phyloP scores from a whole-genome alignment of 768 basidiomycete genomes.

The Mycena chlorophos region DNA sequence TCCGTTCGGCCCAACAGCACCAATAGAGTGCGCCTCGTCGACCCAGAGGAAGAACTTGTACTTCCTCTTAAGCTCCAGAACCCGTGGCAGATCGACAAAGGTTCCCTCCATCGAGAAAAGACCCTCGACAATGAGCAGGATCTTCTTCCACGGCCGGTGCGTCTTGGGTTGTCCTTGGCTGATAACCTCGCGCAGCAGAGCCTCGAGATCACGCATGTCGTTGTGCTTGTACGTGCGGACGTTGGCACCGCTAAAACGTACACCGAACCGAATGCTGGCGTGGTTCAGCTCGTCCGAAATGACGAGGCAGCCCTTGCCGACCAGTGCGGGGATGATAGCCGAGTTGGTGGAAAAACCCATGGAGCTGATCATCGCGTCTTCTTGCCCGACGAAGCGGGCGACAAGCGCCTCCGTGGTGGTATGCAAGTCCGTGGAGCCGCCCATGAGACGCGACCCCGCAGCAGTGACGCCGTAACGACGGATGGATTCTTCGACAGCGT shows the following conservation, averaged over 20 bases:
- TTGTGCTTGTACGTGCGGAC: conserved; percentile 98
- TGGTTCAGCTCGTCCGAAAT: conserved; percentile 98
- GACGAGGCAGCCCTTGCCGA: conserved; percentile 87
- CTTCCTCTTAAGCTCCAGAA: conserved; percentile 86
- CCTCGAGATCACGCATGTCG: conserved; percentile 82
- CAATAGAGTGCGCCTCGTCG: conserved; percentile 97
- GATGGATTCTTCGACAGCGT: conserved; percentile 86
- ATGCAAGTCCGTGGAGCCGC: conserved; percentile 87
- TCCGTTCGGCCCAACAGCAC: conserved; percentile 91
- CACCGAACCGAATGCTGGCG: conserved; percentile 91
- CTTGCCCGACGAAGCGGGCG: conserved; percentile 85
- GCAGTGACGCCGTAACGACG: conserved; percentile 78
- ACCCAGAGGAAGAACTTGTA: conserved; percentile 99
- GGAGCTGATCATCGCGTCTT: conserved; percentile 86
- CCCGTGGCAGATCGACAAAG: conserved; percentile 75
- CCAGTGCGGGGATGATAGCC: conserved; percentile 88
- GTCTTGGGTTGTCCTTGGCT: conserved; percentile 98
- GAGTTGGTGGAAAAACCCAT: conserved; percentile 98
- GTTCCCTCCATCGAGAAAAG: conserved; percentile 99
- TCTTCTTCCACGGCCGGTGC: conserved; percentile 99
- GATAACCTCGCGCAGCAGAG: conserved; percentile 82
- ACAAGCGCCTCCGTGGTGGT: conserved; percentile 79
- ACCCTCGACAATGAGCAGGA: conserved; percentile 91
- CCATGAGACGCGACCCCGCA: conserved; percentile 77
- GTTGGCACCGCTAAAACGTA: conserved; percentile 82